A percentile compares a stretch with the other conserved stretches of the same genome.
Evolutionary conservation across 176 grass and related monocot species (phyloP).

Genomic region (Sorghum bicolor): DNA sequence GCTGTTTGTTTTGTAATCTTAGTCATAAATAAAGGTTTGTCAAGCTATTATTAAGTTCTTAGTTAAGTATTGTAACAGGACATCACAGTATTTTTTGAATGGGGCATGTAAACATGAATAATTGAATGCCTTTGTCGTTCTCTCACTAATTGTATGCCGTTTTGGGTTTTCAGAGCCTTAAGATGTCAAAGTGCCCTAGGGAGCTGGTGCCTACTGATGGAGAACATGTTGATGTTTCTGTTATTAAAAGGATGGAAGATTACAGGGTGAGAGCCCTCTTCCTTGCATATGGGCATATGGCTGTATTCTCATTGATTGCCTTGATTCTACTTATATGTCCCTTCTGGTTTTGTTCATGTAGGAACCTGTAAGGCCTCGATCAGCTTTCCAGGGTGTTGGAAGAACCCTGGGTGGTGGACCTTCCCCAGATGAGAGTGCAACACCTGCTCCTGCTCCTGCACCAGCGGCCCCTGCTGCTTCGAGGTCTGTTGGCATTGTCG

Average conservation of each 20-base stretch:
- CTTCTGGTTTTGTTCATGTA: conserved; percentile 30
- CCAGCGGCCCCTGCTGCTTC: conserved; percentile 29
- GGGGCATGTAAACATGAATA: not conserved
- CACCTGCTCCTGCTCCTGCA: conserved; percentile 23
- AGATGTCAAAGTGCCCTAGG: conserved; percentile 63
- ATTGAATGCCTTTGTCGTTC: not conserved
- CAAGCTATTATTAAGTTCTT: not conserved
- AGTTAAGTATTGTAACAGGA: not conserved
- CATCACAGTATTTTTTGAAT: not conserved
- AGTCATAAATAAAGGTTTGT: not conserved
- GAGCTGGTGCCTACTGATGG: conserved; percentile 78
- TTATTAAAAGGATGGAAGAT: conserved; percentile 60
- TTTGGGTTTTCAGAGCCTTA: conserved; percentile 63
- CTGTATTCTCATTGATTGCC: not conserved
- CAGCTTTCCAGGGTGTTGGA: conserved; percentile 73
- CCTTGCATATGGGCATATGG: not conserved
- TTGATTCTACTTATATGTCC: not conserved
- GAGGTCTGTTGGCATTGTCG: conserved; percentile 35
- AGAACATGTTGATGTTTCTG: conserved; percentile 71
- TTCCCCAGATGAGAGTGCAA: conserved; percentile 29
- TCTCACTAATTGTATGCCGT: not conserved
- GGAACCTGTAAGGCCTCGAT: conserved; percentile 47
- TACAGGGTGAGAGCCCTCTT: conserved; percentile 43
- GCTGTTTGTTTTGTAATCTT: not conserved
- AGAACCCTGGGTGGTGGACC: conserved; percentile 81